Conservation (phyloP, 768 basidiomycete species). For the Auriscalpium vulgare region DNA sequence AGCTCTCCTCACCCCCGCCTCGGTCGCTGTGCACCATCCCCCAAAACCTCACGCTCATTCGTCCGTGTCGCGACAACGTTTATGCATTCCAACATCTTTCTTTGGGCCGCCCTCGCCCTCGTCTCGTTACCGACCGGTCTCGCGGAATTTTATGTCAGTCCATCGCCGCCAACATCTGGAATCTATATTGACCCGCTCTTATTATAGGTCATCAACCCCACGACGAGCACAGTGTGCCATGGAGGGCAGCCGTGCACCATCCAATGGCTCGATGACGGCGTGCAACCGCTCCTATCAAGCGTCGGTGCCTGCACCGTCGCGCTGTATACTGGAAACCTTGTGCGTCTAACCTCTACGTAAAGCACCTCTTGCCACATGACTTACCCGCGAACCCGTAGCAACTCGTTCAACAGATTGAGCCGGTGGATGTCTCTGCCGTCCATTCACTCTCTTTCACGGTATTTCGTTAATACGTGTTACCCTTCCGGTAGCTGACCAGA, state of each 20-base stretch:
- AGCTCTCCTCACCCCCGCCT: too few species aligned
- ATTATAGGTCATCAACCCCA: constrained; percentile 4
- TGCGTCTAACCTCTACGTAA: constrained; percentile 22
- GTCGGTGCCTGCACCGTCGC: constrained; percentile 49
- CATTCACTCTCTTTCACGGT: constrained; percentile 53
- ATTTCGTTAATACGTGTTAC: constrained; percentile 6
- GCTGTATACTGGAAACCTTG: constrained; percentile 50
- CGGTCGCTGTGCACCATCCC: too few species aligned
- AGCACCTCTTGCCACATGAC: background rate
- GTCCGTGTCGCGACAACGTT: too few species aligned
- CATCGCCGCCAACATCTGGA: too few species aligned
- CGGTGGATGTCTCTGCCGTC: constrained; percentile 42
- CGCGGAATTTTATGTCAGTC: too few species aligned
- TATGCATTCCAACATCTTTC: too few species aligned
- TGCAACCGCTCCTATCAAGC: constrained; percentile 34
- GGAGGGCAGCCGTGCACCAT: constrained; percentile 49
- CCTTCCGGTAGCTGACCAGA: too few species aligned
- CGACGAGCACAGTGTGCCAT: constrained; percentile 26
- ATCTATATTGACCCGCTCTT: too few species aligned
- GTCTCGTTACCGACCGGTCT: too few species aligned
- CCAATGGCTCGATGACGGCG: constrained; percentile 59
- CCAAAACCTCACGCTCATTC: too few species aligned
- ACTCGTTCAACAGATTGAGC: constrained; percentile 48
- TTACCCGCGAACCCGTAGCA: constrained; percentile 25
- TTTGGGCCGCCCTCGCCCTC: too few species aligned